phyloP scores from a whole-genome alignment of 352 stramenopile species.

The Pythium insidiosum region DNA sequence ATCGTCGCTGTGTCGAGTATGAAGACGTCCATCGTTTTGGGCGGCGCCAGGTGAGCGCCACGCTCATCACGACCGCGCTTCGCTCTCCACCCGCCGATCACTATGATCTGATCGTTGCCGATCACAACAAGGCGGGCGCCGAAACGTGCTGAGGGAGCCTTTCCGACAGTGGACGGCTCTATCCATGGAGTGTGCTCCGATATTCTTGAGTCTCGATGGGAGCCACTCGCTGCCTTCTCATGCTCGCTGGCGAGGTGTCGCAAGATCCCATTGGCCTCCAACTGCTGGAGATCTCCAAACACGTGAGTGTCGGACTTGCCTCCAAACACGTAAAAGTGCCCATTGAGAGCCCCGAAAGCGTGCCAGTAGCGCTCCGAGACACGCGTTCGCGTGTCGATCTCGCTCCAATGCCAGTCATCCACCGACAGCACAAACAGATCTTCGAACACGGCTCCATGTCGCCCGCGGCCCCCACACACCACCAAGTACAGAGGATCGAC shows the following conservation, averaged over 20 bases:
- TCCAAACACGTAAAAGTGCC: slow-evolving; percentile 47
- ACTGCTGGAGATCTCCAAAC: slow-evolving; percentile 37
- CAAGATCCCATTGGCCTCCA: slow-evolving; percentile 5
- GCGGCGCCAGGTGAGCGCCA: background rate
- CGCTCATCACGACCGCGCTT: background rate
- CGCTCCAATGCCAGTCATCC: slow-evolving; percentile 34
- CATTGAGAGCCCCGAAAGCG: slow-evolving; percentile 10
- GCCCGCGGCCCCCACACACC: slow-evolving; percentile 42
- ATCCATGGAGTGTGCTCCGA: slow-evolving; percentile 19
- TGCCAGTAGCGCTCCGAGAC: slow-evolving; percentile 18
- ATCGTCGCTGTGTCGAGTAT: slow-evolving; percentile 14
- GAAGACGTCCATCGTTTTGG: slow-evolving; percentile 6
- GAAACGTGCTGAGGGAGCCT: slow-evolving; percentile 36
- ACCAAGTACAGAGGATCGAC: slow-evolving; percentile 34
- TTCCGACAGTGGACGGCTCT: slow-evolving; percentile 34
- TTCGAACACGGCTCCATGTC: slow-evolving; percentile 41
- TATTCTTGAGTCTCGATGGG: too few relatives aligned
- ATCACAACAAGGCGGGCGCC: slow-evolving; percentile 23
- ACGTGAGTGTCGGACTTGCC: slow-evolving; percentile 51
- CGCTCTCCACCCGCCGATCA: slow-evolving; percentile 12
- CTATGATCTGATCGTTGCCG: slow-evolving; percentile 8
- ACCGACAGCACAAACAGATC: slow-evolving; percentile 44
- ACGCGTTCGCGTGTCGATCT: slow-evolving; percentile 6
- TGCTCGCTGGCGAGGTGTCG: background rate
- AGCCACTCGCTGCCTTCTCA: too few relatives aligned